These are phyloP conservation scores for Neospermospora avenae DNA, from an alignment of 2,329 filamentous ascomycete genomes.

Conservation along the genomic window DNA sequence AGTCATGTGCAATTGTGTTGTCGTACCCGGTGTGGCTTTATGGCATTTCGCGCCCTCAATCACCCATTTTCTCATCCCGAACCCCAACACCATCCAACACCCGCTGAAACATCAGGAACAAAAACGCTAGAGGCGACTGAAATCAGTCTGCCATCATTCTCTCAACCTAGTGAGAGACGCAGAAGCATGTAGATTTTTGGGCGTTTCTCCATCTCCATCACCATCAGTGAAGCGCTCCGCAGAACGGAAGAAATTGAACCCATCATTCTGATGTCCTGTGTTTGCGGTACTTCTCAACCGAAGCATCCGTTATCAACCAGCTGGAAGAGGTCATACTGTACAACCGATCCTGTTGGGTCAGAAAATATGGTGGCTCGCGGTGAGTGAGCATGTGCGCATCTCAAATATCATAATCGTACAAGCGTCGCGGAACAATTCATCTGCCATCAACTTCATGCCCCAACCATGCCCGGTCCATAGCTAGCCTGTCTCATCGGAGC, in stretches of 20 bases:
- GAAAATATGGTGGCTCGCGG: background rate
- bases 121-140: conserved; percentile 15
- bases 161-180: conserved; percentile 1
- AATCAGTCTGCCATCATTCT: conserved; percentile 10
- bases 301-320: conserved; percentile 1
- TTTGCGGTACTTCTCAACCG: background rate
- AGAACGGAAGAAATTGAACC: background rate
- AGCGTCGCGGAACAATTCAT: background rate
- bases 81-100: conserved; percentile 7
- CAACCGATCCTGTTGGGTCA: background rate
- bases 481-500: conserved; percentile 36
- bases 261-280: background rate
- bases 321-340: background rate
- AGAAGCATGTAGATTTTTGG: background rate
- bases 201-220: background rate
- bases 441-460: background rate
- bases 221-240: too few relatives aligned
- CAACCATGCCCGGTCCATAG: conserved; percentile 50
- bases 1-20: background rate
- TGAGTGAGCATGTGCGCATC: background rate
- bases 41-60: too few relatives aligned
- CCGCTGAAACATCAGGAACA: conserved; percentile 14
- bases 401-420: conserved; percentile 11
- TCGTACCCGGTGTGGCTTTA: background rate
- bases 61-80: background rate